These are phyloP conservation scores for Aspergillus nomiae DNA, from an alignment of 2,329 filamentous ascomycete species.

Conservation along the genomic window DNA sequence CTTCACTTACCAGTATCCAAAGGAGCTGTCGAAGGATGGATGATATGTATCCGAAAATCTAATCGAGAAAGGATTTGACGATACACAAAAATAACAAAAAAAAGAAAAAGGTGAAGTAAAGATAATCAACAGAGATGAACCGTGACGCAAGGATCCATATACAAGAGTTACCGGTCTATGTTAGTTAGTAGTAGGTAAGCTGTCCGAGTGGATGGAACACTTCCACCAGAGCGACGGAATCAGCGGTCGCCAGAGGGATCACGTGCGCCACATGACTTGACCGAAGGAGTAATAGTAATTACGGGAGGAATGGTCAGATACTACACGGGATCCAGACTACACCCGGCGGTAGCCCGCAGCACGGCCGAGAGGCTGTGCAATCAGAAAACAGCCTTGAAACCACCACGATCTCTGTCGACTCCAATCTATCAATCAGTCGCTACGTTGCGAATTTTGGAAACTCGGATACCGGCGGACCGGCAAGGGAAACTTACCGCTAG, in stretches of 20 bases:
- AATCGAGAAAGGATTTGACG: background rate
- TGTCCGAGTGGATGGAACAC: slow-evolving; percentile 1
- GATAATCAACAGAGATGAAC: background rate
- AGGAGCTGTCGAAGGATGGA: background rate
- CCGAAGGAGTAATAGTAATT: background rate
- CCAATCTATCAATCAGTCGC: background rate
- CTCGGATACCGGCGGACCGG: slow-evolving; percentile 10
- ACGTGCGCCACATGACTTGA: slow-evolving; percentile 4
- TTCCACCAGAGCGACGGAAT: slow-evolving; percentile 1
- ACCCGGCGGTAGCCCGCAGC: background rate
- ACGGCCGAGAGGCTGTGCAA: slow-evolving; percentile 2
- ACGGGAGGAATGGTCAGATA: slow-evolving; percentile 3
- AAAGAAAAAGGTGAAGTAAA: too few relatives aligned
- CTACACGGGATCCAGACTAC: background rate
- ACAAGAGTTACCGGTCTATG: background rate
- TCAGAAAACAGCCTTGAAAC: background rate
- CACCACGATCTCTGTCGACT: background rate
- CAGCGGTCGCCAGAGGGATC: background rate
- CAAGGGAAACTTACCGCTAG: background rate
- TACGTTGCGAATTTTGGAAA: background rate
- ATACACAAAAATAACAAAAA: background rate
- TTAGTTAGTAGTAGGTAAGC: background rate
- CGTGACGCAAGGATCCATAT: background rate
- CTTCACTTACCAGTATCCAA: slow-evolving; percentile 1
- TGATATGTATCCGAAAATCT: background rate